These are phyloP conservation scores for Eucalyptus guilfoylei DNA, from an alignment of 345 rosid genomes.

Conservation along the genomic window DNA sequence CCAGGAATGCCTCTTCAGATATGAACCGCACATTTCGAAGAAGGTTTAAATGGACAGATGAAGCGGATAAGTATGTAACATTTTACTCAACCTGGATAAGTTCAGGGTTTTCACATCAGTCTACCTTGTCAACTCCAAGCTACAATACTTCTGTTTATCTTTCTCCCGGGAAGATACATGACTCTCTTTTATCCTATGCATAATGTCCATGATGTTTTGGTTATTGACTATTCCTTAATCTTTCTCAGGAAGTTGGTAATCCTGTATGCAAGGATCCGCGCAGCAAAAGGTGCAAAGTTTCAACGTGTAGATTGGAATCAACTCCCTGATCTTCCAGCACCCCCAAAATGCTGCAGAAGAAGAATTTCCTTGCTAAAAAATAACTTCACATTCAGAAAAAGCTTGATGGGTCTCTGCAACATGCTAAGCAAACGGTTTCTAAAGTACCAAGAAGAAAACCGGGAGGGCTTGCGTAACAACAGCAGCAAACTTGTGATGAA, in stretches of 20 bases:
- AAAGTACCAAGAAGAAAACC: constrained; percentile 37
- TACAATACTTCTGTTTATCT: neutral
- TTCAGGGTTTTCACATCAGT: neutral
- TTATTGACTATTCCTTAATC: neutral
- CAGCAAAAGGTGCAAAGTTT: constrained; percentile 60
- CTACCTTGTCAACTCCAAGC: neutral
- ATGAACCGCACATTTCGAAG: constrained; percentile 12
- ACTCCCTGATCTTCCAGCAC: constrained; percentile 55
- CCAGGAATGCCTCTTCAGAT: constrained; percentile 25
- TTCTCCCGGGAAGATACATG: neutral
- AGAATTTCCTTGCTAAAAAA: constrained; percentile 47
- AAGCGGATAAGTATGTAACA: constrained; percentile 47
- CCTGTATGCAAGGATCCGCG: constrained; percentile 53
- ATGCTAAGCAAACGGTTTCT: constrained; percentile 55
- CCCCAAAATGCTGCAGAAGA: constrained; percentile 43
- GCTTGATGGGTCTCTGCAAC: constrained; percentile 68
- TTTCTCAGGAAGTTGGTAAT: constrained; percentile 60
- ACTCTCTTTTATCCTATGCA: neutral
- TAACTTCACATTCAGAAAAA: constrained; percentile 38
- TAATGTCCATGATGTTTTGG: neutral
- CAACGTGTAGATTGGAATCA: constrained; percentile 58
- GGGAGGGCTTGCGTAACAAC: neutral
- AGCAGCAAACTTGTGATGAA: constrained; percentile 9
- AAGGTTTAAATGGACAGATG: constrained; percentile 81
- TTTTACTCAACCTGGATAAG: neutral